Base-by-base conservation (phyloP, 2,329 filamentous ascomycete genomes). In the Ceratocystiopsis brevicomis region DNA sequence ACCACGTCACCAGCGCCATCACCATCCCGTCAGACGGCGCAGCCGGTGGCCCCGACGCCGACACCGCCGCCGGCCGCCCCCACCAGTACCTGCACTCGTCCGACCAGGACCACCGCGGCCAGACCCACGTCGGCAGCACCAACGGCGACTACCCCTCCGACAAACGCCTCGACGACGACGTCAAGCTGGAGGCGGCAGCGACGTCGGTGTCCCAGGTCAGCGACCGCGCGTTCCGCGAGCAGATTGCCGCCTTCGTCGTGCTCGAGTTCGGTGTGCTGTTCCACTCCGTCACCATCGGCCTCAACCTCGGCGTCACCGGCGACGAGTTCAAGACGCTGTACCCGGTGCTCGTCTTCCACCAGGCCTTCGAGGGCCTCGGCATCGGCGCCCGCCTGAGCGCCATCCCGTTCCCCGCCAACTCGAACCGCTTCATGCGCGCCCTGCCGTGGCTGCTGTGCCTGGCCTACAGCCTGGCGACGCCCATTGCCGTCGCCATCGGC, bases 221-320 rank as follows among this genome's bases (percentile, higher is more conserved):
- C 43, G 56, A 59, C 19, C 51, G 48, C 10, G 55, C 57, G 2
- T 64, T 65, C 50, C 51, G 45, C 4, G 48, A 63, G 45, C 64
- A 68, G 50, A 63, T 67, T 21, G 60, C 61, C 3, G 62, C 63
- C 0, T 64, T 95, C 53, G 85, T 93, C 62, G 87, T 95, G 54
- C 80, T 96, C 51, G 88, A 95, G 55, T 95, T 95, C 51, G 88
- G 88, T 47, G 82, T 96, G 56, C 77, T 96, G 56, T 94, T 96
- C 62, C 87, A 94, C 65, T 88, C 81, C 49, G 71, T 95, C 56
- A 92, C 95, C 61, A 90, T 96, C 50, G 88, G 88, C 25, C 70
- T 95, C 25, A 94, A 85, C 1, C 73, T 80, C 19, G 74, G 73
- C 21, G 76, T 78, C 3, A 67, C 70, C 8, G 62, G 69, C 16